Conservation (phyloP, 2,329 filamentous ascomycete species). For the Aureobasidium sp. region DNA sequence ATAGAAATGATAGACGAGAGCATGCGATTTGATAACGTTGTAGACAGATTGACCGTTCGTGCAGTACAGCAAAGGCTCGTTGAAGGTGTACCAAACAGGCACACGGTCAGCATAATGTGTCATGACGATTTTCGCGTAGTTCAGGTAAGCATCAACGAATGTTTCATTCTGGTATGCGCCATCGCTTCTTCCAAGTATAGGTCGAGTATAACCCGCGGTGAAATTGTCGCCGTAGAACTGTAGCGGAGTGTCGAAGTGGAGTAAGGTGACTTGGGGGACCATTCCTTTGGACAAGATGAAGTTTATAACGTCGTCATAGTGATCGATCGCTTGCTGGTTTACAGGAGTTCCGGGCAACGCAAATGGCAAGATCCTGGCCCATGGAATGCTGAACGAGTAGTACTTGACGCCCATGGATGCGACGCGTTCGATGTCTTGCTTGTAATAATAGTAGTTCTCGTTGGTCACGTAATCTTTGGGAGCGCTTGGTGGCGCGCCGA, state of each 20-base stretch:
- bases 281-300: conserved; percentile 48
- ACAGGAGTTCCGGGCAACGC: conserved; percentile 44
- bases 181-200: no score
- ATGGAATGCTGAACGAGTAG: conserved; percentile 48
- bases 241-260: conserved; percentile 44
- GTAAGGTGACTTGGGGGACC: conserved; percentile 49
- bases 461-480: conserved; percentile 33
- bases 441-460: conserved; percentile 57
- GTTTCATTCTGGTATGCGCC: no score
- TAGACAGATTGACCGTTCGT: conserved; percentile 38
- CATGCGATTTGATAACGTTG: conserved; percentile 27
- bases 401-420: conserved; percentile 35
- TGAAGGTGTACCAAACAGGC: conserved; percentile 41
- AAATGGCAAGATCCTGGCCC: conserved; percentile 54
- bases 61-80: no score
- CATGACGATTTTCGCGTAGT: conserved; percentile 41
- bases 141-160: no score
- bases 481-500: conserved; percentile 17
- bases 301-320: conserved; percentile 55
- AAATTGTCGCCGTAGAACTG: conserved; percentile 35
- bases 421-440: conserved; percentile 47
- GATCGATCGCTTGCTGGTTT: conserved; percentile 47
- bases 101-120: conserved; percentile 40
- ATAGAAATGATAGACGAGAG: conserved; percentile 49
- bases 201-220: conserved; percentile 33